phyloP scores from a whole-genome alignment of 495 filamentous ascomycete genomes.

The Poronia punctata region DNA sequence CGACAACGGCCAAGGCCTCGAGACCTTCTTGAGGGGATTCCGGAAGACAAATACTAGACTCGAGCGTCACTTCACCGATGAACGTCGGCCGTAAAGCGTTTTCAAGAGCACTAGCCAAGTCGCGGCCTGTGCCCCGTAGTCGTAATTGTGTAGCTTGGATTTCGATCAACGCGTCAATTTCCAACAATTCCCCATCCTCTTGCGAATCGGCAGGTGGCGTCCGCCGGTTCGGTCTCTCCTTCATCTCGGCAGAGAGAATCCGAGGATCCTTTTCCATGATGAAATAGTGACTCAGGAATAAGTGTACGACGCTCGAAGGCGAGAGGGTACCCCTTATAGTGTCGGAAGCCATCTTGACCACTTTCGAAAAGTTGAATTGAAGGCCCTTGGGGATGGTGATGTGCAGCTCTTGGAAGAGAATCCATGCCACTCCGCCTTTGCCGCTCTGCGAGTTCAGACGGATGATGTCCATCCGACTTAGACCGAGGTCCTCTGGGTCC shows the following conservation, averaged over 20 bases:
- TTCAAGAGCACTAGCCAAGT: neutral
- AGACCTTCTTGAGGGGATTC: neutral
- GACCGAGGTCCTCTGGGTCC: constrained; percentile 68
- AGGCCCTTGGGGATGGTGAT: neutral
- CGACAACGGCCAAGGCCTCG: neutral
- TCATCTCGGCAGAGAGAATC: neutral
- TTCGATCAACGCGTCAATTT: neutral
- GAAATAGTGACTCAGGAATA: neutral
- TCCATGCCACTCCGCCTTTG: constrained; percentile 73
- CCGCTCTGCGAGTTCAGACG: constrained; percentile 73
- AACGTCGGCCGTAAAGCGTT: neutral
- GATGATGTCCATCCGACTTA: constrained; percentile 75
- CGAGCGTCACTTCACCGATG: neutral
- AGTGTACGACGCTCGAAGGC: neutral
- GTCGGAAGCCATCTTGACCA: neutral
- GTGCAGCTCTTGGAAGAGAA: constrained; percentile 20
- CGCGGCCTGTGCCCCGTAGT: neutral
- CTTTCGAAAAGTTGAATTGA: neutral
- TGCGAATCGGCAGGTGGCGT: neutral
- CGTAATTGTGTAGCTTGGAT: neutral
- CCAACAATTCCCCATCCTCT: neutral
- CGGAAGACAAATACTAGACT: neutral
- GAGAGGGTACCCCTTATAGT: neutral
- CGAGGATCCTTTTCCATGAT: neutral
- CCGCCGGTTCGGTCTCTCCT: neutral